Conservation (phyloP, 208 protist genomes). For the Trypanosoma vivax region DNA sequence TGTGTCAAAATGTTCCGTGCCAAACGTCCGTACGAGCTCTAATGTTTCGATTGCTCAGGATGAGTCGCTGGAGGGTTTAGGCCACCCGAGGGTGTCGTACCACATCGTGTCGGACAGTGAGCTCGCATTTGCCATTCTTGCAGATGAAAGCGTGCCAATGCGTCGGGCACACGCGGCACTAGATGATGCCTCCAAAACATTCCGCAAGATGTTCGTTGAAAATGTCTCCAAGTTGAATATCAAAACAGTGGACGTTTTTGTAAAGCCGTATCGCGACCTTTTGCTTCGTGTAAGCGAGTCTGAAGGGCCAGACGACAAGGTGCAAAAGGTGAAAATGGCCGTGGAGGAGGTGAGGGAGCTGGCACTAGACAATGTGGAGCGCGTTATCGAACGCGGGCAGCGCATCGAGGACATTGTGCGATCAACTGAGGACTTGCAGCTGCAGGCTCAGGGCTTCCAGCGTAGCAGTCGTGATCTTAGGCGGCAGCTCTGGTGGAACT, state of each 20-base stretch:
- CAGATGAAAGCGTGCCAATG: conserved; percentile 32
- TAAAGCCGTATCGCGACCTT: conserved; percentile 55
- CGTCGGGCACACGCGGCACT: conserved; percentile 58
- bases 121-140: conserved; percentile 64
- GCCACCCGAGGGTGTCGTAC: conserved; percentile 51
- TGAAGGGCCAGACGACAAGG: conserved; percentile 41
- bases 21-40: conserved; percentile 69
- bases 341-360: conserved; percentile 81
- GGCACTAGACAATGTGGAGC: conserved; percentile 83
- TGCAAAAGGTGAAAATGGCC: conserved; percentile 60
- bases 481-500: conserved; percentile 87
- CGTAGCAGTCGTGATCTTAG: conserved; percentile 72
- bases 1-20: conserved; percentile 66
- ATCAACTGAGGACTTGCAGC: conserved; percentile 81
- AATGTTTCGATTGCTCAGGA: neutral
- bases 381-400: conserved; percentile 69
- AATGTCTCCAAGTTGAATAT: conserved; percentile 43
- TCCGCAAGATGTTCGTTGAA: conserved; percentile 87
- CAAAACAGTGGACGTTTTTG: conserved; percentile 60
- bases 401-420: conserved; percentile 87
- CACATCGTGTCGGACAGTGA: conserved; percentile 78
- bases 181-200: conserved; percentile 63
- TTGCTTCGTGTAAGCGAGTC: conserved; percentile 39
- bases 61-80: conserved; percentile 1
- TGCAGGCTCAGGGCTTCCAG: conserved; percentile 84